Conservation (phyloP, 192 early-diverging fungal species). For the Coemansia sp. region DNA sequence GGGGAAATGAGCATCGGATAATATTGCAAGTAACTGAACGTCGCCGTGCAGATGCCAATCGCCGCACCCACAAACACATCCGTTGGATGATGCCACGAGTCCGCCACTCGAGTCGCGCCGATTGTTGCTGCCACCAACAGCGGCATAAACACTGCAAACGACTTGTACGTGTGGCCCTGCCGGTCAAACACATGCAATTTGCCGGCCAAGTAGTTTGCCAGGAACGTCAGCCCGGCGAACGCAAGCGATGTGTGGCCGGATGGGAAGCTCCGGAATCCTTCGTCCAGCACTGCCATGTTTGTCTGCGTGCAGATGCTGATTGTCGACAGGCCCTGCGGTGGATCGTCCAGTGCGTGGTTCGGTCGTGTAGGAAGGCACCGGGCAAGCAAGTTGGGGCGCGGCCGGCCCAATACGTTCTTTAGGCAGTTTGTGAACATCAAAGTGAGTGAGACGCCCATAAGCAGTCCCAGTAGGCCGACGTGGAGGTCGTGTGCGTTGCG, state of each 20-base stretch:
- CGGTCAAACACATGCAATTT: conserved; percentile 70
- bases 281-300: conserved; percentile 55
- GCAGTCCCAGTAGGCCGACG: conserved; percentile 49
- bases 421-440: conserved; percentile 55
- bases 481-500: conserved; percentile 52
- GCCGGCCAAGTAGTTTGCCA: conserved; percentile 68
- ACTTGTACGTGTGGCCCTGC: conserved; percentile 57
- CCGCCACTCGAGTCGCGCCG: conserved; percentile 60
- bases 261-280: conserved; percentile 84
- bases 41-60: conserved; percentile 40
- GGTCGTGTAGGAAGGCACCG: conserved; percentile 35
- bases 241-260: conserved; percentile 84
- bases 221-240: conserved; percentile 69
- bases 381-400: conserved; percentile 67
- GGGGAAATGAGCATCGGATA: conserved; percentile 31
- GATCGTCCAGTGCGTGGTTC: conserved; percentile 35
- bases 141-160: conserved; percentile 57
- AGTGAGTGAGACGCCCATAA: conserved; percentile 54
- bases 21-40: conserved; percentile 49
- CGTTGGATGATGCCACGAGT: conserved; percentile 65
- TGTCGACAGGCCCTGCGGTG: conserved; percentile 62
- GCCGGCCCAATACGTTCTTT: conserved; percentile 60
- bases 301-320: conserved; percentile 62
- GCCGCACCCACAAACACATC: conserved; percentile 63
- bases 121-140: conserved; percentile 52